A percentile compares a stretch with the other conserved stretches of the same genome.
These are phyloP conservation scores for Xerocomus brunneocitrinus DNA, from an alignment of 768 basidiomycete genomes.

Conservation along the genomic window DNA sequence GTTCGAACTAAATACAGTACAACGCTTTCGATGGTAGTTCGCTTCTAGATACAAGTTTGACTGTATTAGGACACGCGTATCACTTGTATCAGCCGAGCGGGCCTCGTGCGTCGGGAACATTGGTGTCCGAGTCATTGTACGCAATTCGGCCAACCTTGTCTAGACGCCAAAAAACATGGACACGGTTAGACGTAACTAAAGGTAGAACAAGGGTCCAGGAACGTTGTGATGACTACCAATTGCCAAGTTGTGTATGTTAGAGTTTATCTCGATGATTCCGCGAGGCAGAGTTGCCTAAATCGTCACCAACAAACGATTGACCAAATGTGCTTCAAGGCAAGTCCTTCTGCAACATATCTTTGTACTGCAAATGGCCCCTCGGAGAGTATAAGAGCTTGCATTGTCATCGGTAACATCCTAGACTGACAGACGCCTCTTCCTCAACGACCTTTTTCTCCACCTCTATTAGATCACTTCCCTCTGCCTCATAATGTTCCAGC, in stretches of 20 bases:
- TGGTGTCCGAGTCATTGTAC: slow-evolving; percentile 16
- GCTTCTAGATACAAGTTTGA: neutral
- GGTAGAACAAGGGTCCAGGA: slow-evolving; percentile 28
- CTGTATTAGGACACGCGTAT: slow-evolving; percentile 19
- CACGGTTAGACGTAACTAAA: slow-evolving; percentile 13
- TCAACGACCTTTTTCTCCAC: slow-evolving; percentile 17
- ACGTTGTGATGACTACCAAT: slow-evolving; percentile 29
- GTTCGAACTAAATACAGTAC: slow-evolving; percentile 1
- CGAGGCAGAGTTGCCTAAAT: slow-evolving; percentile 26
- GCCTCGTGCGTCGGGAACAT: slow-evolving; percentile 17
- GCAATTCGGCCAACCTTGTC: slow-evolving; percentile 13
- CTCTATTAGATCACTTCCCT: slow-evolving; percentile 18
- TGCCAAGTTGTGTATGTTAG: slow-evolving; percentile 14
- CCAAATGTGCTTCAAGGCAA: slow-evolving; percentile 31
- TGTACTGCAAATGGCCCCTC: slow-evolving; percentile 27
- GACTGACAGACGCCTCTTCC: slow-evolving; percentile 17
- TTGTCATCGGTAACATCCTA: slow-evolving; percentile 11
- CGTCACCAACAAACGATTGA: slow-evolving; percentile 31
- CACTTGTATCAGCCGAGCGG: slow-evolving; percentile 12
- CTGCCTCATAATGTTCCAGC: slow-evolving; percentile 31
- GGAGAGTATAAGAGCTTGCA: slow-evolving; percentile 27
- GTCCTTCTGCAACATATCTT: slow-evolving; percentile 30
- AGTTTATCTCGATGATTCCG: slow-evolving; percentile 17
- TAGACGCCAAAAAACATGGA: slow-evolving; percentile 3
- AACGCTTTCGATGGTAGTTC: neutral